Evolutionary conservation across 805 yeast species (phyloP).

Genomic region (Teunomyces panamensis): DNA sequence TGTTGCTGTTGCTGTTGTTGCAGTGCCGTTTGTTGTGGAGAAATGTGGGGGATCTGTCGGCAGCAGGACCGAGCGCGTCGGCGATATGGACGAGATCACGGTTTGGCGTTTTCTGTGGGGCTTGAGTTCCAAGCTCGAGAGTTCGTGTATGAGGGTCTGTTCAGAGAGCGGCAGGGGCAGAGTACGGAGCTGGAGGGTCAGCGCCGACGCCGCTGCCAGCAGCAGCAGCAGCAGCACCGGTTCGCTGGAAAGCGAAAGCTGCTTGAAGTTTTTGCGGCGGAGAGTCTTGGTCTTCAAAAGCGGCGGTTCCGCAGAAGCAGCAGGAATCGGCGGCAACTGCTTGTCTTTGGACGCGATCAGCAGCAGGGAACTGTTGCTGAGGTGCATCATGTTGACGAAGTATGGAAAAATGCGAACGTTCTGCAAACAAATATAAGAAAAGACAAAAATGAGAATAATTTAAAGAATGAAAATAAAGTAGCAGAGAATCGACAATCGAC

Average conservation of each 20-base stretch:
- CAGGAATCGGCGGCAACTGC: constrained; percentile 34
- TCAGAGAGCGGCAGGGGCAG: constrained; percentile 2
- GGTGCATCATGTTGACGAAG: constrained; percentile 12
- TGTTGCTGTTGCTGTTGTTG: too few relatives aligned
- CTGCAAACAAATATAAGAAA: background rate
- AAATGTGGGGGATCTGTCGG: constrained; percentile 5
- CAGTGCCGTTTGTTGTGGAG: too few relatives aligned
- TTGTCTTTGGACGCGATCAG: constrained; percentile 27
- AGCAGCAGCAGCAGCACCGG: background rate
- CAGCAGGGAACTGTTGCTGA: constrained; percentile 18
- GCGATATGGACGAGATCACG: constrained; percentile 41
- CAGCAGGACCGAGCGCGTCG: constrained; percentile 29
- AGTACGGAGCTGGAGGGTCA: background rate
- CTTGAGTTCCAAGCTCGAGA: constrained; percentile 17
- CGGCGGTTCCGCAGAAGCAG: constrained; percentile 11
- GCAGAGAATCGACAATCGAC: too few relatives aligned
- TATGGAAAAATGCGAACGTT: background rate
- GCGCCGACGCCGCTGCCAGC: constrained; percentile 18
- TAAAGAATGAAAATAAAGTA: too few relatives aligned
- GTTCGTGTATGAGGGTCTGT: constrained; percentile 22
- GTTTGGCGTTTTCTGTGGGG: constrained; percentile 35
- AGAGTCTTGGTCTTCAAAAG: constrained; percentile 34
- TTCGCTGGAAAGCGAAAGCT: constrained; percentile 23
- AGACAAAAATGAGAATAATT: background rate
- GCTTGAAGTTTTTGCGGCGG: constrained; percentile 39